Base-by-base conservation (phyloP, 352 stramenopile genomes). In the Phytophthora citrophthora region DNA sequence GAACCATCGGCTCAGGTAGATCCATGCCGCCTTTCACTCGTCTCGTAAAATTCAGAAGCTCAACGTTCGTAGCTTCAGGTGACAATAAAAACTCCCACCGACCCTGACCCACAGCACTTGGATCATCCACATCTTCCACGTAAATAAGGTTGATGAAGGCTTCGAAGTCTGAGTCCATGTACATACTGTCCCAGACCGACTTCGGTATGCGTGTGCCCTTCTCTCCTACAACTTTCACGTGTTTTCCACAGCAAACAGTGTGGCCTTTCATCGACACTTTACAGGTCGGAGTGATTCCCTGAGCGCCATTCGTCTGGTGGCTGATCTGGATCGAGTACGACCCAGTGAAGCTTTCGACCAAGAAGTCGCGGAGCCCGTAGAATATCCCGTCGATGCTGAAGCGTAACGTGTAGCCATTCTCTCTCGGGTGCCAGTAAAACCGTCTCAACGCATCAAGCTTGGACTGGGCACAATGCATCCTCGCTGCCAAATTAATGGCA, bases 371-470 rank as follows among this genome's bases (percentile, higher is more conserved):
- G 11, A 92, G 63, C 1, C 86, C 83, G 61, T 91, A 91, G 57
- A 90, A 94, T 26, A 94, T 89, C 9, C 86, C 86, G 36, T 89
- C 82, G 18, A 91, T 83, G 44, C 83, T 94, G 52, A 90, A 90
- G 23, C 86, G 83, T 31, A 92, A 64, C 2, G 84, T 83, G 65
- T 94, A 94, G 44, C 83, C 58, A 53, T 89, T 93, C 52, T 89
- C 83, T 0, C 78, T 72, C 32, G 81, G 83, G 41, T 91, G 83
- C 83, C 83, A 94, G 39, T 81, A 90, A 34, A 81, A 66, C 13
- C 83, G 76, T 27, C 88, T 80, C 5, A 94, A 68, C 2, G 80
- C 72, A 53, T 94, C 86, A 9, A 91, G 61, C 29, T 94, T 92
- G 3, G 80, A 85, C 51, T 90, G 83, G 16, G 81, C 81, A 45